A percentile compares a stretch with the other conserved stretches of the same genome.
phyloP scores from a whole-genome alignment of 2,329 filamentous ascomycete genomes.

The Aspergillus fumigatus region DNA sequence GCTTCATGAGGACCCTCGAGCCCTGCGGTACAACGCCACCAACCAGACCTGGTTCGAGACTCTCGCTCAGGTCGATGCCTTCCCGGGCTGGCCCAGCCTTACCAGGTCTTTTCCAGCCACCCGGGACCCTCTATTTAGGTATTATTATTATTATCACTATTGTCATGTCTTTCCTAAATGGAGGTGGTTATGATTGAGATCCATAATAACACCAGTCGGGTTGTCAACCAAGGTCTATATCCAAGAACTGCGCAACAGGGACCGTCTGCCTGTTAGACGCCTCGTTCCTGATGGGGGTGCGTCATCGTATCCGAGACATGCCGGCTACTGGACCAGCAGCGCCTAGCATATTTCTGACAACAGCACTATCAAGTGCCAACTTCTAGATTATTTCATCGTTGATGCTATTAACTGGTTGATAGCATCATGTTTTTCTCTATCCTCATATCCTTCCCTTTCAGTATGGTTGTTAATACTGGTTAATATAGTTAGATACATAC shows the following conservation, averaged over 20 bases:
- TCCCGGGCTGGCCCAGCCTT: neutral
- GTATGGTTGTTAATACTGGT: neutral
- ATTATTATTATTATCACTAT: neutral
- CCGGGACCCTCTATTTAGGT: neutral
- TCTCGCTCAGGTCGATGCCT: neutral
- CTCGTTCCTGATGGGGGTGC: neutral
- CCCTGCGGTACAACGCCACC: neutral
- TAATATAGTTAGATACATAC: neutral
- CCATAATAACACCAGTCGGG: neutral
- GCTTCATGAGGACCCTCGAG: neutral
- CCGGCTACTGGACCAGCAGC: neutral
- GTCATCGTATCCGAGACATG: neutral
- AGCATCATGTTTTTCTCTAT: neutral
- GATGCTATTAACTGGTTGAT: neutral
- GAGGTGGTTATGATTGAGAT: neutral
- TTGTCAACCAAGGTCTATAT: no score
- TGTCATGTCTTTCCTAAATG: neutral
- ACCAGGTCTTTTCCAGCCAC: neutral
- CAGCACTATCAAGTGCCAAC: neutral
- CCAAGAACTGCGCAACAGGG: neutral
- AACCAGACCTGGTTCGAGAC: neutral
- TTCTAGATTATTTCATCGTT: neutral
- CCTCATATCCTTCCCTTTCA: neutral
- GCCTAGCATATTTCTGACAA: neutral
- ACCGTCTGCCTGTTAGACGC: neutral